Percentiles rank a stretch among this genome's conserved stretches.
These are phyloP conservation scores for Knufia petricola DNA, from an alignment of 2,329 filamentous ascomycete genomes.

Conservation along the genomic window DNA sequence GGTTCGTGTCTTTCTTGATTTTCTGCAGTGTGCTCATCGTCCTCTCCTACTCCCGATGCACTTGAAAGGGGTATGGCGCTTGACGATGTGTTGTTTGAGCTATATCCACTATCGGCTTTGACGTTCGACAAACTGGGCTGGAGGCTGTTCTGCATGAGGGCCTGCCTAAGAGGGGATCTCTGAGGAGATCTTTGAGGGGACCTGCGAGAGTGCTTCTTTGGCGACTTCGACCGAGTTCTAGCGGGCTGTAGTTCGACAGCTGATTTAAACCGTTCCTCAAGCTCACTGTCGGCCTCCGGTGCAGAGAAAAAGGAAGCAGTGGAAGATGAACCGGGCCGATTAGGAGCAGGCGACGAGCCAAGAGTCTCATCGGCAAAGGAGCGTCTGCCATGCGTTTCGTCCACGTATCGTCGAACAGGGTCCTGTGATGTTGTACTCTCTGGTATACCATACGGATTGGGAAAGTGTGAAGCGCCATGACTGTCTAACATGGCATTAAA, in stretches of 20 bases:
- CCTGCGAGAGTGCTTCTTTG: too few species aligned
- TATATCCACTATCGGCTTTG: slow-evolving; percentile 24
- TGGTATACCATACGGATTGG: neutral
- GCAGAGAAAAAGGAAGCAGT: slow-evolving; percentile 3
- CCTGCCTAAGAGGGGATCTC: slow-evolving; percentile 1
- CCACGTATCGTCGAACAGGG: neutral
- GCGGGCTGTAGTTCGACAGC: slow-evolving; percentile 13
- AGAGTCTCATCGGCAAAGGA: slow-evolving; percentile 3
- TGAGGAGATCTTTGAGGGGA: slow-evolving; percentile 8
- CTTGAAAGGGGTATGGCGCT: slow-evolving; percentile 8
- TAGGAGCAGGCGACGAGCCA: neutral
- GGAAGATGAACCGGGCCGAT: neutral
- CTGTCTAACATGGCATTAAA: neutral
- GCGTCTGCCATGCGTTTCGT: neutral
- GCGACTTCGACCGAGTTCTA: neutral
- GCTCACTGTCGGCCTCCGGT: neutral
- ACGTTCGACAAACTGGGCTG: slow-evolving; percentile 3
- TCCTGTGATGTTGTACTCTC: neutral
- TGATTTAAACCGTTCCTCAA: slow-evolving; percentile 13
- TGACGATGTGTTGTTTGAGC: slow-evolving; percentile 19
- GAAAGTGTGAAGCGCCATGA: neutral
- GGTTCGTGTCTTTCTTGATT: neutral
- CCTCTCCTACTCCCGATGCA: neutral
- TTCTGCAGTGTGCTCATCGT: neutral
- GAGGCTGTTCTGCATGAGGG: neutral